phyloP scores from a whole-genome alignment of 352 stramenopile genomes.

The Phytophthora idaei region DNA sequence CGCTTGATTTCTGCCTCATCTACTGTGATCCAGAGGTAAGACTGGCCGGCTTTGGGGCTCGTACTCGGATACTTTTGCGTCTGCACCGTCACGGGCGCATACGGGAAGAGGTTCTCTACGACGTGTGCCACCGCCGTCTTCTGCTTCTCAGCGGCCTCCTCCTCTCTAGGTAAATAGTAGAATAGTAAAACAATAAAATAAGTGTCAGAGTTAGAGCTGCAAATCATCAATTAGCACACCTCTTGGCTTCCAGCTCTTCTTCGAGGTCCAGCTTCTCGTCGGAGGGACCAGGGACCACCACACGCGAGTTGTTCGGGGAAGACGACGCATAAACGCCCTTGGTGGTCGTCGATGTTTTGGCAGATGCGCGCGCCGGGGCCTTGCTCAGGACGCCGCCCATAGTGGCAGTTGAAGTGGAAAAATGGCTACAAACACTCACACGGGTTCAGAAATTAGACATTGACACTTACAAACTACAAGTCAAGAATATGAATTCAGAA shows the following conservation, averaged over 20 bases:
- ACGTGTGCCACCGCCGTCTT: constrained; percentile 63
- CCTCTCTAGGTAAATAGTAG: constrained; percentile 33
- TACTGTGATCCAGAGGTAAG: constrained; percentile 79
- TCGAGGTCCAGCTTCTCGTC: constrained; percentile 61
- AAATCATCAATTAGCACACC: constrained; percentile 20
- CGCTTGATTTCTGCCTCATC: constrained; percentile 73
- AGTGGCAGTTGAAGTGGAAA: constrained; percentile 20
- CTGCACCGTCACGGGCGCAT: constrained; percentile 75
- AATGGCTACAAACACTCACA: constrained; percentile 5
- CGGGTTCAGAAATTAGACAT: constrained; percentile 22
- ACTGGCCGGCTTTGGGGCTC: constrained; percentile 63
- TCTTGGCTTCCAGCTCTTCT: constrained; percentile 64
- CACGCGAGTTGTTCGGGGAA: constrained; percentile 22
- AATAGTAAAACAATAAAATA: background rate
- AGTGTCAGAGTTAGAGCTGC: constrained; percentile 2
- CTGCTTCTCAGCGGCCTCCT: constrained; percentile 54
- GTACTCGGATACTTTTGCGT: constrained; percentile 67
- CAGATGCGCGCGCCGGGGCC: background rate
- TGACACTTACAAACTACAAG: constrained; percentile 21
- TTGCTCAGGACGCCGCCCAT: constrained; percentile 64
- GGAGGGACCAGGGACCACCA: constrained; percentile 20
- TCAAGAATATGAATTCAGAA: constrained; percentile 12
- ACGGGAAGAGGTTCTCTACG: constrained; percentile 82
- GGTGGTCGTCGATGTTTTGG: background rate
- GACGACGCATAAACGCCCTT: constrained; percentile 33